Conservation (phyloP, 2,329 filamentous ascomycete genomes). For the Fusarium piperis region DNA sequence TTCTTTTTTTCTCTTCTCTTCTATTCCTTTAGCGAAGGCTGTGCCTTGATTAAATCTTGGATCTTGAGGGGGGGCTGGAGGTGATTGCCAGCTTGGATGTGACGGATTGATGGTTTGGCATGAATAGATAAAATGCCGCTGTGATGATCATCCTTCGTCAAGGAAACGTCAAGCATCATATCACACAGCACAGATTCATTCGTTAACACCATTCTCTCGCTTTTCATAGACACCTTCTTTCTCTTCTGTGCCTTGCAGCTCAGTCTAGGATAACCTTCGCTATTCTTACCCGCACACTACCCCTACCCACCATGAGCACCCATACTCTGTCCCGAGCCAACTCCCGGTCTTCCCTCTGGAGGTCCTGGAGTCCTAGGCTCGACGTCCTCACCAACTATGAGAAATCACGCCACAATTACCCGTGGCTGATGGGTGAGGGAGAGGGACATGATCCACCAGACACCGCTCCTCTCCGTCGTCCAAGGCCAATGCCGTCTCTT, state of each 20-base stretch:
- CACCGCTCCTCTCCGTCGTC: background rate
- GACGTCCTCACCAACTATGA: constrained; percentile 42
- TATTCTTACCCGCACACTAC: background rate
- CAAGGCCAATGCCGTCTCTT: constrained; percentile 18
- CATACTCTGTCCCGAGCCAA: constrained; percentile 27
- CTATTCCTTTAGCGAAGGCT: background rate
- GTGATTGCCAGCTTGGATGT: background rate
- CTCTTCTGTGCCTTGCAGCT: background rate
- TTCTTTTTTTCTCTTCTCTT: background rate
- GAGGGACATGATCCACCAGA: background rate
- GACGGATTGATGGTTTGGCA: background rate
- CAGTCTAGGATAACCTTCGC: background rate
- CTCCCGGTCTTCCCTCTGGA: constrained; percentile 44
- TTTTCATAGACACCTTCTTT: background rate
- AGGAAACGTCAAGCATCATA: background rate
- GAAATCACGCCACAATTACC: constrained; percentile 42
- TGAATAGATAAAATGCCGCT: constrained; percentile 12
- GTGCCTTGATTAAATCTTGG: background rate
- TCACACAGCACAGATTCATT: background rate
- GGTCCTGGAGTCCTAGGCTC: constrained; percentile 41
- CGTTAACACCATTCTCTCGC: constrained; percentile 5
- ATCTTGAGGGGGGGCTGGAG: background rate
- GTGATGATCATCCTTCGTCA: background rate
- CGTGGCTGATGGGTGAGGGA: constrained; percentile 36
- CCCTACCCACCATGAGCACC: constrained; percentile 2